Conservation (phyloP, 2,329 filamentous ascomycete genomes). For the Trichoderma koningiopsis region DNA sequence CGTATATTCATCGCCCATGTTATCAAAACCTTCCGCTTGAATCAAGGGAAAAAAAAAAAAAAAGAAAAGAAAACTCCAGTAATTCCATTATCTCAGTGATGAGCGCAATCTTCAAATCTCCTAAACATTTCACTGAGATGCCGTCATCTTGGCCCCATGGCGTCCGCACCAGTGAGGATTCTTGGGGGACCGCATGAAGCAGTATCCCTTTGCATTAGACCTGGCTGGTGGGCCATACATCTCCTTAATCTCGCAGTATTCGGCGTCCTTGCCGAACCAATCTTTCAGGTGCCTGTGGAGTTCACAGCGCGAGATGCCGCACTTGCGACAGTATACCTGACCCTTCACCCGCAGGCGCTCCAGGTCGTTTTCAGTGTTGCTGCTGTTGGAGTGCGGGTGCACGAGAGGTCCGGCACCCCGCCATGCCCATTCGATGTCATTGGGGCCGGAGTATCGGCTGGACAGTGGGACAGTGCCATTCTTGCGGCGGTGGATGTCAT, state of each 20-base stretch:
- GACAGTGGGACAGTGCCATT: conserved; percentile 60
- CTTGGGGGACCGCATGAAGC: conserved; percentile 62
- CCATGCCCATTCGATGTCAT: conserved; percentile 67
- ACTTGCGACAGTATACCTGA: conserved; percentile 64
- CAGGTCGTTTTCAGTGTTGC: conserved; percentile 35
- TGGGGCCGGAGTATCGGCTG: conserved; percentile 60
- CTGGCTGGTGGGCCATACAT: conserved; percentile 56
- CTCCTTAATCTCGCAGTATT: conserved; percentile 63
- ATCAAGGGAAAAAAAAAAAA: background rate
- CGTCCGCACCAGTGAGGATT: conserved; percentile 61
- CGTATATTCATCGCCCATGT: background rate
- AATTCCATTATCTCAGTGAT: background rate
- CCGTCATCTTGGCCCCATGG: conserved; percentile 44
- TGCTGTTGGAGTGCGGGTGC: conserved; percentile 32
- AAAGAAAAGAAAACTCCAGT: background rate
- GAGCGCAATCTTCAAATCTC: background rate
- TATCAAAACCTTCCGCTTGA: background rate
- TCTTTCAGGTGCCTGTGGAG: conserved; percentile 62
- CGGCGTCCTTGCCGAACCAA: conserved; percentile 59
- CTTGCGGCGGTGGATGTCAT: conserved; percentile 59
- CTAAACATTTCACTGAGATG: background rate
- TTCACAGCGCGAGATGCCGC: conserved; percentile 62
- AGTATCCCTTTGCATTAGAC: conserved; percentile 52
- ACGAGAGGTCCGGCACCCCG: conserved; percentile 54
- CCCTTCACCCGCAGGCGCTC: conserved; percentile 56